Percentiles rank a stretch among this genome's conserved stretches.
Conservation (phyloP, 495 filamentous ascomycete genomes). For the Penicillium ochrochloron region DNA sequence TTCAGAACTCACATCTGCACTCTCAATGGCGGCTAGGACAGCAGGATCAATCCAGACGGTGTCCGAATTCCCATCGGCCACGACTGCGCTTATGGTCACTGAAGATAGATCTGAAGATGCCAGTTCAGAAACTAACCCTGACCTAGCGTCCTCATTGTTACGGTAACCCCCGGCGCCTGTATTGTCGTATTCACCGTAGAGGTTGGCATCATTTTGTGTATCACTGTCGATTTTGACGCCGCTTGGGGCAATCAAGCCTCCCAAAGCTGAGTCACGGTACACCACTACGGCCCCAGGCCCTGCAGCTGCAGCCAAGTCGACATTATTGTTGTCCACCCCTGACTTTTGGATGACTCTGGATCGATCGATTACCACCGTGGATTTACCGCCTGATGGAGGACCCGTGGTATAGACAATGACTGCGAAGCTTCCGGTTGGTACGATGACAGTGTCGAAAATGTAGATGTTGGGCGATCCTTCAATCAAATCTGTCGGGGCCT, state of each 20-base stretch:
- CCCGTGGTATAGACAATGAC: conserved; percentile 9
- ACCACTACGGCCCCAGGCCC: conserved; percentile 16
- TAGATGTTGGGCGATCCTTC: conserved; percentile 18
- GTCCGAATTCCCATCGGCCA: conserved; percentile 11
- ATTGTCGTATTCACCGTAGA: conserved; percentile 19
- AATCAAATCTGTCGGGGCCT: conserved; percentile 16
- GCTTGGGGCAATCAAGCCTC: conserved; percentile 6
- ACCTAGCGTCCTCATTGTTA: conserved; percentile 15
- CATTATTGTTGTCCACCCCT: background rate
- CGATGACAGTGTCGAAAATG: conserved; percentile 19
- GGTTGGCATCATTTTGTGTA: conserved; percentile 15
- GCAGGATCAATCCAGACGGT: conserved; percentile 17
- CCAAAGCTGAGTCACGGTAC: conserved; percentile 10
- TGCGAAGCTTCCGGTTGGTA: conserved; percentile 1
- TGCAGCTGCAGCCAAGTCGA: conserved; percentile 12
- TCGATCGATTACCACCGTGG: conserved; percentile 17
- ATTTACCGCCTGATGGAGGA: conserved; percentile 5
- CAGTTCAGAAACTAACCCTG: conserved; percentile 9
- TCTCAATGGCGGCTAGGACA: conserved; percentile 13
- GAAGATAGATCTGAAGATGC: background rate
- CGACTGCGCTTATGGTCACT: conserved; percentile 5
- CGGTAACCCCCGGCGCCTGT: conserved; percentile 15
- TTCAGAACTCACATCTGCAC: conserved; percentile 13
- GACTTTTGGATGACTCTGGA: background rate
- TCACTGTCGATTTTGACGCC: conserved; percentile 16